Evolutionary conservation across 169 alveolate genomes (phyloP), one percentile per base, ranked within the genome.

Genomic region (Plasmodium malariae): DNA sequence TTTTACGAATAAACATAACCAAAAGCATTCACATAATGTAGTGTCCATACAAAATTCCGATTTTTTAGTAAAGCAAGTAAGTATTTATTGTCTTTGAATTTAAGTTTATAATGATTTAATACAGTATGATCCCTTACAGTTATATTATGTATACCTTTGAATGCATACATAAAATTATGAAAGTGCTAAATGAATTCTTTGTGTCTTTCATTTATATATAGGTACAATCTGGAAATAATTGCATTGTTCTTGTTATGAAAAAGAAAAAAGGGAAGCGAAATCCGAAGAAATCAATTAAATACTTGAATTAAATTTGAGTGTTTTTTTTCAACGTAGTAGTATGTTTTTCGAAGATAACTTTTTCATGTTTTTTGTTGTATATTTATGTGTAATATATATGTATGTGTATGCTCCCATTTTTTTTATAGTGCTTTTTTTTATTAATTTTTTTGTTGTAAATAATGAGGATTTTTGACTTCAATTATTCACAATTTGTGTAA

Each of bases 21-120:
- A 76, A 34, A 76, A 76, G 65, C 89, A 62, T 36, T 49, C 89
- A 45, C 63, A 76, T 36, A 76, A 63, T 24, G 63, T 62, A 26
- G 21, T 76, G 48, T 62, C 70, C 21, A 76, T 76, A 62, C 74
- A 26, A 19, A 76, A 76, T 62, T 55, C 78, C 14, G 89, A 76
- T 76, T 76, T 76, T 49, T 76, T 76, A 65, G 89, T 76, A 62
- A 76, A 76, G 40, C 71, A 76, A 45, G 88, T 74, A 74, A 59
- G 89, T 62, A 69, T 43, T 71, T 71, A 21, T 12, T 17, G 19
- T 67, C 19, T n/a, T 67, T 45, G 9, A 11, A 1, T 11, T 45
- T 2, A 59, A 59, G 14, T 24, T 59, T 59, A 59, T 59, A 59
- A 19, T 26, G 26, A 71, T 49, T 6, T 71, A 51, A 49, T 49